Percentiles rank a stretch among this genome's conserved stretches.
These are phyloP conservation scores for Vitrella brassicaformis DNA, from an alignment of 73 alveolate species.

Conservation along the genomic window DNA sequence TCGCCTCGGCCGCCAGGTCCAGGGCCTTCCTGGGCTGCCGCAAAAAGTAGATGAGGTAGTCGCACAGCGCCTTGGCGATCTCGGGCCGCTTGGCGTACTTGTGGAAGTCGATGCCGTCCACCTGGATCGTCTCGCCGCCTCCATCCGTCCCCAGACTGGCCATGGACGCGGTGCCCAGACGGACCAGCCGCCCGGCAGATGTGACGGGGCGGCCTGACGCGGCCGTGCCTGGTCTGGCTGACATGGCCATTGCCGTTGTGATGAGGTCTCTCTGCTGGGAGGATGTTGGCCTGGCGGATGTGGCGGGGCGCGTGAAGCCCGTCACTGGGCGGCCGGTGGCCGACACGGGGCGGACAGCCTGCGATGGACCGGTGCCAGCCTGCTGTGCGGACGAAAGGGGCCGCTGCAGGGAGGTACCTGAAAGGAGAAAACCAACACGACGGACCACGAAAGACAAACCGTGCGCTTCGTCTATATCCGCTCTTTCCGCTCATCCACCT, in stretches of 20 bases:
- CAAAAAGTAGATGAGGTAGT: conserved; percentile 87
- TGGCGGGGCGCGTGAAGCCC: conserved; percentile 97
- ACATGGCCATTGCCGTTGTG: too few relatives aligned
- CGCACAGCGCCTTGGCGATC: conserved; percentile 86
- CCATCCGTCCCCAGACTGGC: too few relatives aligned
- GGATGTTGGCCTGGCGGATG: conserved; percentile 60
- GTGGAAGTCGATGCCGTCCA: conserved; percentile 81
- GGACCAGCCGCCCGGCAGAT: conserved; percentile 48
- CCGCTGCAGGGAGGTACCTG: conserved; percentile 79
- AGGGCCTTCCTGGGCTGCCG: conserved; percentile 85
- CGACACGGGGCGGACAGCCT: conserved; percentile 90
- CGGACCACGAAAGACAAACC: too few relatives aligned
- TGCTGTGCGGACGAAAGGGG: conserved; percentile 59
- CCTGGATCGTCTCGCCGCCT: conserved; percentile 74
- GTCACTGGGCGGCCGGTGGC: conserved; percentile 96
- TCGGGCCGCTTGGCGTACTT: conserved; percentile 75
- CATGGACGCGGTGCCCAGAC: conserved; percentile 97
- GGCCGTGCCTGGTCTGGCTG: too few relatives aligned
- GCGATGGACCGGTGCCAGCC: too few relatives aligned
- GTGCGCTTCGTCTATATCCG: too few relatives aligned
- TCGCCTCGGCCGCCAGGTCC: conserved; percentile 89
- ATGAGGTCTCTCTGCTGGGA: too few relatives aligned
- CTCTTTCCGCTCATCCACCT: too few relatives aligned
- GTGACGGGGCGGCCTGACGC: conserved; percentile 69
- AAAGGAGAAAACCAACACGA: too few relatives aligned